phyloP scores from a whole-genome alignment of 2,329 filamentous ascomycete genomes.

The Verticillium nonalfalfae region DNA sequence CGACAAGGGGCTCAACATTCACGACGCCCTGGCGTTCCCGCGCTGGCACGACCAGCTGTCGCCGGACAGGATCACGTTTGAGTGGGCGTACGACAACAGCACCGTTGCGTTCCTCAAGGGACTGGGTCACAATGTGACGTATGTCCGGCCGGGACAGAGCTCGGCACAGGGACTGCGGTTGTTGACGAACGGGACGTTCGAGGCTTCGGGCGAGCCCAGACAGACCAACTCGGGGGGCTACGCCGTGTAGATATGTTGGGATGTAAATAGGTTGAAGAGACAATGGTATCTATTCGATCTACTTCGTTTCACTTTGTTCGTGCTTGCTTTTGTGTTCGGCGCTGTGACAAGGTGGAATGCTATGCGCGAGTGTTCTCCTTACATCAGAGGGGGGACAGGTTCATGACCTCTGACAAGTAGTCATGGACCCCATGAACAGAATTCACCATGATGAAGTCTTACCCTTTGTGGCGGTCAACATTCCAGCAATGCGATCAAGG shows the following conservation, averaged over 20 bases:
- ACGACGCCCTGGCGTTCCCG: constrained; percentile 59
- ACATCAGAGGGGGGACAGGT: too few relatives aligned
- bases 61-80: constrained; percentile 63
- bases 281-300: background rate
- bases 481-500: too few relatives aligned
- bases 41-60: constrained; percentile 78
- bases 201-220: constrained; percentile 77
- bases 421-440: too few relatives aligned
- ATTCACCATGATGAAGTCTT: too few relatives aligned
- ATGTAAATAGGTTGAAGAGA: too few relatives aligned
- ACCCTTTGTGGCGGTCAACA: too few relatives aligned
- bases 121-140: constrained; percentile 69
- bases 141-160: constrained; percentile 59
- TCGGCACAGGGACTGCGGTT: constrained; percentile 67
- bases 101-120: constrained; percentile 61
- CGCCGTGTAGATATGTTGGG: constrained; percentile 25
- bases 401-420: too few relatives aligned
- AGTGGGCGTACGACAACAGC: constrained; percentile 64
- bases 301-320: background rate
- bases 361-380: too few relatives aligned
- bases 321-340: background rate
- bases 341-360: too few relatives aligned
- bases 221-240: constrained; percentile 68
- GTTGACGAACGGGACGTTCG: constrained; percentile 60
- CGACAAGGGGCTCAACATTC: constrained; percentile 55